phyloP scores from a whole-genome alignment of 1,284 basidiomycete genomes.

The Rhodotorula mucilaginosa region DNA sequence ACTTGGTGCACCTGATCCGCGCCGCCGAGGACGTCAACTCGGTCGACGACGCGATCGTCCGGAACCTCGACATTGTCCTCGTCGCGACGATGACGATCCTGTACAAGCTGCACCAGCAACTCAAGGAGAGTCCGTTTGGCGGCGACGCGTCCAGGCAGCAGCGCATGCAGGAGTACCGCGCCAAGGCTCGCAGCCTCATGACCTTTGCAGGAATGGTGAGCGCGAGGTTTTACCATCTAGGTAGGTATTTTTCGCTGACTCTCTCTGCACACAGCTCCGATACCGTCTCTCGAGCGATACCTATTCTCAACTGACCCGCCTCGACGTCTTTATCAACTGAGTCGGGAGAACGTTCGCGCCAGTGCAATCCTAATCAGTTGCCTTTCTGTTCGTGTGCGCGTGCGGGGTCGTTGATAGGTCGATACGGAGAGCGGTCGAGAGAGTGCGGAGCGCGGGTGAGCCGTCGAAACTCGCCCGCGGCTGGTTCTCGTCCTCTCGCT shows the following conservation, averaged over 20 bases:
- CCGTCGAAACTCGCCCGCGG: neutral
- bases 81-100: constrained; percentile 93
- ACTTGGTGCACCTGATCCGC: constrained; percentile 79
- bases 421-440: neutral
- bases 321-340: constrained; percentile 44
- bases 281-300: constrained; percentile 87
- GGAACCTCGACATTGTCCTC: constrained; percentile 84
- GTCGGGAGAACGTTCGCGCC: neutral
- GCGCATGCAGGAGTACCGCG: constrained; percentile 56
- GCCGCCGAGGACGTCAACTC: constrained; percentile 87
- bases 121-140: constrained; percentile 69
- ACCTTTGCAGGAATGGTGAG: constrained; percentile 72
- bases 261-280: constrained; percentile 55
- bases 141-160: constrained; percentile 68
- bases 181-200: constrained; percentile 59
- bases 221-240: neutral
- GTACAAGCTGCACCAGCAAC: constrained; percentile 69
- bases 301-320: constrained; percentile 54
- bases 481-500: neutral
- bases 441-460: neutral
- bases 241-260: neutral
- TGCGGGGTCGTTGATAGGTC: too few species aligned
- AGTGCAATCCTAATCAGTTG: neutral
- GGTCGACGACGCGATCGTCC: constrained; percentile 77
- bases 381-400: too few species aligned